Evolutionary conservation across 2,329 filamentous ascomycete species (phyloP).

Genomic region (Dactylella cylindrospora): DNA sequence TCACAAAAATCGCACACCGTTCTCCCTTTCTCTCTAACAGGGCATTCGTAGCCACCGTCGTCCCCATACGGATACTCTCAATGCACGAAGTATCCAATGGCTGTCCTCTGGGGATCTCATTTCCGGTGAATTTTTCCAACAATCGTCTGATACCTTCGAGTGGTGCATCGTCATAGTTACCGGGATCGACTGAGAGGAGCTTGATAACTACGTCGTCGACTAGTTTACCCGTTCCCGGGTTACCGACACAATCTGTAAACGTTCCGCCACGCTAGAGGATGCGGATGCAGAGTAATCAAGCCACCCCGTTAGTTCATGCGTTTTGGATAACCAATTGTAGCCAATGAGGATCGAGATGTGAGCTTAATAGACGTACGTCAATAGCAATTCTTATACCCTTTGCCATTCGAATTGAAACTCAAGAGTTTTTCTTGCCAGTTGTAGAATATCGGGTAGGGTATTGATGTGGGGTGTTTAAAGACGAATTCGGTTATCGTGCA

Average conservation of each 20-base stretch:
- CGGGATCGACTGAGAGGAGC: slow-evolving; percentile 83
- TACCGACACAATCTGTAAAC: slow-evolving; percentile 89
- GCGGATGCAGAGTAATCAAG: slow-evolving; percentile 15
- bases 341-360: too few relatives aligned
- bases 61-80: slow-evolving; percentile 89
- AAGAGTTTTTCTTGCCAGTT: too few relatives aligned
- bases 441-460: too few relatives aligned
- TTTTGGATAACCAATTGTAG: too few relatives aligned
- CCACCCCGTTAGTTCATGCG: slow-evolving; percentile 1
- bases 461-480: too few relatives aligned
- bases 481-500: too few relatives aligned
- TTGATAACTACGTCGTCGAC: slow-evolving; percentile 80
- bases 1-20: slow-evolving; percentile 82
- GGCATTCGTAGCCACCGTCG: slow-evolving; percentile 90
- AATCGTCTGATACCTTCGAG: slow-evolving; percentile 87
- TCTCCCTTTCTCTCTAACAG: slow-evolving; percentile 88
- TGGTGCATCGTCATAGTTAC: slow-evolving; percentile 87
- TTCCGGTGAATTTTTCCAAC: slow-evolving; percentile 72
- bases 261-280: slow-evolving; percentile 71
- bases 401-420: slow-evolving; percentile 46
- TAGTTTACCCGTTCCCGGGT: slow-evolving; percentile 67
- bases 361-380: slow-evolving; percentile 48
- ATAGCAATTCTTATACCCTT: slow-evolving; percentile 50
- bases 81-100: slow-evolving; percentile 79
- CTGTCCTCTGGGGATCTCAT: slow-evolving; percentile 76